These are phyloP conservation scores for Vanderwaltozyma verrucispora DNA, from an alignment of 805 yeast species.

Conservation along the genomic window DNA sequence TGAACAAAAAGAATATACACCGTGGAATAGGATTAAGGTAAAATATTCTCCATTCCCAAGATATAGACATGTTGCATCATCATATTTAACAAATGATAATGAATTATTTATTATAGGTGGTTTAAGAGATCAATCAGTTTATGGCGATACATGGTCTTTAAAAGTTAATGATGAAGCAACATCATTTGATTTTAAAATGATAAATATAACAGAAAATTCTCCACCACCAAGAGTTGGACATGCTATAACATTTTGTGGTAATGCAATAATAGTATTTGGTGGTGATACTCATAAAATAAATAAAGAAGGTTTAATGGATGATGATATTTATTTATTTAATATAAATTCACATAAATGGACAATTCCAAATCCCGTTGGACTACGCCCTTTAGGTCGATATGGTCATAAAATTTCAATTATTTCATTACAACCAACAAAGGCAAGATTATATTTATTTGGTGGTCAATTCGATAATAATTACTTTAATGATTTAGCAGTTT, in stretches of 20 bases:
- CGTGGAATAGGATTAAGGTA: constrained; percentile 60
- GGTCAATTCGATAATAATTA: constrained; percentile 83
- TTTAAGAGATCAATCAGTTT: constrained; percentile 78
- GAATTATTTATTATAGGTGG: constrained; percentile 92
- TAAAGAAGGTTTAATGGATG: constrained; percentile 73
- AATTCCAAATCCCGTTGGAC: constrained; percentile 60
- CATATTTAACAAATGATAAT: constrained; percentile 64
- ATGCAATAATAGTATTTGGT: constrained; percentile 90
- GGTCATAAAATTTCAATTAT: constrained; percentile 87
- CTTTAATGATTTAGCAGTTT: constrained; percentile 75
- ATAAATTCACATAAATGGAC: constrained; percentile 72
- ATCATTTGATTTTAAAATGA: constrained; percentile 35
- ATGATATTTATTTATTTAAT: constrained; percentile 79
- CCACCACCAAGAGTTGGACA: constrained; percentile 98
- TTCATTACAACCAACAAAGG: constrained; percentile 47
- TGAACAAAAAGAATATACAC: constrained; percentile 30
- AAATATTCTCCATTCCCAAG: constrained; percentile 85
- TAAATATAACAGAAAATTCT: constrained; percentile 64
- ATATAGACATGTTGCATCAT: constrained; percentile 81
- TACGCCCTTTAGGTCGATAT: constrained; percentile 82
- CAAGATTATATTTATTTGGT: constrained; percentile 73
- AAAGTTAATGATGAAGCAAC: constrained; percentile 33
- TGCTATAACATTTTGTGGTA: constrained; percentile 82
- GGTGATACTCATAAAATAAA: constrained; percentile 86
- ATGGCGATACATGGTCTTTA: constrained; percentile 92